Conservation (phyloP, 352 stramenopile species). For the Hyaloperonospora arabidopsidis region DNA sequence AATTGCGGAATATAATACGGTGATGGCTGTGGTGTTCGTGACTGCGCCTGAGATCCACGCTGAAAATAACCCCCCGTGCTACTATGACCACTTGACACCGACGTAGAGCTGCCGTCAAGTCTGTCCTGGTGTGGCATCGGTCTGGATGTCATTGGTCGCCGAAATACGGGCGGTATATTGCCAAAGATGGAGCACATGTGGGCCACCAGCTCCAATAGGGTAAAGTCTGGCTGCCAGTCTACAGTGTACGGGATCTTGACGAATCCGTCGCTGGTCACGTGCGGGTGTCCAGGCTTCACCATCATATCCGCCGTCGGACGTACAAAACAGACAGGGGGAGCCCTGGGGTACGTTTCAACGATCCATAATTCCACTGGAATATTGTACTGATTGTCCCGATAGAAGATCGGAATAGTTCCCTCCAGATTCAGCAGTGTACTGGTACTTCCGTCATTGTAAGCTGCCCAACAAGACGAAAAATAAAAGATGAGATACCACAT, state of each 20-base stretch:
- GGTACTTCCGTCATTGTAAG: slow-evolving; percentile 81
- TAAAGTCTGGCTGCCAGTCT: slow-evolving; percentile 80
- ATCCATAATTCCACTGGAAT: slow-evolving; percentile 88
- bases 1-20: slow-evolving; percentile 30
- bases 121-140: slow-evolving; percentile 30
- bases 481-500: slow-evolving; percentile 2
- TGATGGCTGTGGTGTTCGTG: slow-evolving; percentile 26
- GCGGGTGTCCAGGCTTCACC: slow-evolving; percentile 78
- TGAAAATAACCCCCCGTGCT: slow-evolving; percentile 42
- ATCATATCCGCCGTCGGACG: slow-evolving; percentile 81
- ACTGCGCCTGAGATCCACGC: slow-evolving; percentile 28
- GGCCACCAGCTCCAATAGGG: slow-evolving; percentile 73
- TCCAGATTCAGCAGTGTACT: slow-evolving; percentile 79
- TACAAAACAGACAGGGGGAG: slow-evolving; percentile 81
- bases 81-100: slow-evolving; percentile 11
- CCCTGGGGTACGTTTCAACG: slow-evolving; percentile 73
- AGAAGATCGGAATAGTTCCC: slow-evolving; percentile 89
- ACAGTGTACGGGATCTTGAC: slow-evolving; percentile 81
- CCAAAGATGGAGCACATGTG: slow-evolving; percentile 88
- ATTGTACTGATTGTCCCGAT: slow-evolving; percentile 85
- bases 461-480: slow-evolving; percentile 20
- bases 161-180: slow-evolving; percentile 80
- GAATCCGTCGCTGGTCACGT: slow-evolving; percentile 81
- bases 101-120: slow-evolving; percentile 23
- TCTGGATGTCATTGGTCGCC: slow-evolving; percentile 42